Base-by-base conservation (phyloP, 192 early-diverging fungal species). In the Backusella circina region DNA sequence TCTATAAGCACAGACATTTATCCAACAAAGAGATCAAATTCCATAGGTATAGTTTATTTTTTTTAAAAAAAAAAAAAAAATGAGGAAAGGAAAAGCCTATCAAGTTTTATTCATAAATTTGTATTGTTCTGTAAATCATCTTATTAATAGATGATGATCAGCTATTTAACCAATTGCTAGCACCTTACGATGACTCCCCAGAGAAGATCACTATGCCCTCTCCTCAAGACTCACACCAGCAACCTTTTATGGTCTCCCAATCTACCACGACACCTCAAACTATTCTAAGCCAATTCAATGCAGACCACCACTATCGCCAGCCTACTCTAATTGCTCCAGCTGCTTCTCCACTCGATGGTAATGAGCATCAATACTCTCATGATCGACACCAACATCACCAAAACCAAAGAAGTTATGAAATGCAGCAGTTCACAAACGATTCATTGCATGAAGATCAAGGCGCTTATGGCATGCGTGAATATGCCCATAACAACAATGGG, bases 111-210 rank as follows among this genome's bases (percentile, higher is more conserved):
- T 23, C 21, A 8, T 54, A 54, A 54, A 54, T 6, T 5, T n/a
- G n/a, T 3, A 41, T 5, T 5, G 13, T 41, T 41, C 15, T 61
- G 26, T 28, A 35, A n/a, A 18, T 67, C 1, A 33, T 31, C 23
- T 18, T 21, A 30, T 0, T 16, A 30, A 15, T 30, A 70, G 69
- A 70, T 30, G 69, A 70, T 41, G 69, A 70, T 41, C 69, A 70
- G 47, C 26, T 70, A 31, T 70, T 70, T 30, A 70, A 70, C 23
- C 69, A 70, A 15, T 18, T 70, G 28, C 15, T 70, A 26, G 69
- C 69, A 23, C 69, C 69, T 16, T 70, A 39, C 31, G 69, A 70
- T 44, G 69, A 70, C 13, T 47, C 69, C 1, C 37, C 39, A 5
- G 69, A 38, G 26, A 70, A 70, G 37, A 38, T 18, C 16, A 4